Evolutionary conservation across 495 filamentous ascomycete genomes (phyloP).

Genomic region (Daldinia childiae): DNA sequence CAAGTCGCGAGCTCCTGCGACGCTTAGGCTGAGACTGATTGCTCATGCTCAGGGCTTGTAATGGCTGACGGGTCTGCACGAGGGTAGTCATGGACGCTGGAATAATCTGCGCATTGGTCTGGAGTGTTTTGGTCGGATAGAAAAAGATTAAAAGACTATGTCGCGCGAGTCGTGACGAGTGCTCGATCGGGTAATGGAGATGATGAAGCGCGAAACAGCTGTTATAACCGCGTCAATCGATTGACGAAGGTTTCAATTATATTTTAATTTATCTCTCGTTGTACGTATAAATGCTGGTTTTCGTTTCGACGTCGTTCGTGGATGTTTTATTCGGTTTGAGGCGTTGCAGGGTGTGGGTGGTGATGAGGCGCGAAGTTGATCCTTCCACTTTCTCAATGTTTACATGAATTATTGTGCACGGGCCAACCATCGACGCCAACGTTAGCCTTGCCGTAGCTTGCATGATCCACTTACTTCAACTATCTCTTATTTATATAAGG

Average conservation of each 20-base stretch:
- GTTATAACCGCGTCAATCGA: slow-evolving; percentile 36
- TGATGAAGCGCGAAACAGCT: slow-evolving; percentile 18
- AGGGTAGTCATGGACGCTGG: slow-evolving; percentile 69
- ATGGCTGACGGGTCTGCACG: slow-evolving; percentile 65
- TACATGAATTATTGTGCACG: slow-evolving; percentile 40
- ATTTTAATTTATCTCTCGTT: slow-evolving; percentile 9
- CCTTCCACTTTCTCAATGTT: slow-evolving; percentile 45
- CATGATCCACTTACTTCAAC: not conserved
- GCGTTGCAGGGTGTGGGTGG: slow-evolving; percentile 33
- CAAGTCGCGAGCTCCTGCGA: slow-evolving; percentile 65
- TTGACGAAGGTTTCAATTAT: slow-evolving; percentile 25
- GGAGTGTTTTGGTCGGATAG: slow-evolving; percentile 5
- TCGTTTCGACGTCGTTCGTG: slow-evolving; percentile 13
- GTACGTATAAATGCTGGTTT: slow-evolving; percentile 35
- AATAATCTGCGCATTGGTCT: slow-evolving; percentile 32
- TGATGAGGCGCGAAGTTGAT: slow-evolving; percentile 47
- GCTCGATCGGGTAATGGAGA: slow-evolving; percentile 20
- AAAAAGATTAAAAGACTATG: not conserved
- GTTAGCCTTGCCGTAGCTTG: slow-evolving; percentile 19
- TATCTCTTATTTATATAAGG: not conserved
- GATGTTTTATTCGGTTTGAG: slow-evolving; percentile 16
- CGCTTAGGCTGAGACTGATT: slow-evolving; percentile 64
- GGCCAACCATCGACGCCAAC: slow-evolving; percentile 34
- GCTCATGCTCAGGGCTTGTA: slow-evolving; percentile 69
- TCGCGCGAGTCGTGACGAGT: slow-evolving; percentile 37